Conservation (phyloP, 495 filamentous ascomycete genomes). For the Monascus purpureus region DNA sequence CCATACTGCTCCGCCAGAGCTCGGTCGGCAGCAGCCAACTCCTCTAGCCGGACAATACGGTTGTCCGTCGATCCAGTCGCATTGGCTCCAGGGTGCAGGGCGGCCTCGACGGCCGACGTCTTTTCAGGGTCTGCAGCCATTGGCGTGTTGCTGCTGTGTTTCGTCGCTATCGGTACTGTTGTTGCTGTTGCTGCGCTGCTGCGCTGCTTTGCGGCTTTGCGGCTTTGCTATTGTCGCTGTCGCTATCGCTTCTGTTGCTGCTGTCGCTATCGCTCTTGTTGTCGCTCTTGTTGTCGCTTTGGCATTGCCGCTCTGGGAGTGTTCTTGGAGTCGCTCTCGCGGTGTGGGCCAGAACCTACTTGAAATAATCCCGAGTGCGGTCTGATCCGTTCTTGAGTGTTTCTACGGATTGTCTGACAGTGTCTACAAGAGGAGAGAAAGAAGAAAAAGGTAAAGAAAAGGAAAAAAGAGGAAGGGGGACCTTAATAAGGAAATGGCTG, state of each 20-base stretch:
- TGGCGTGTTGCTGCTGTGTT: not conserved
- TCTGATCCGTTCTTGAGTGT: no score
- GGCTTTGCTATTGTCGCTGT: not conserved
- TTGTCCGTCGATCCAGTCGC: not conserved
- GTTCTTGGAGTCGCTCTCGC: no score
- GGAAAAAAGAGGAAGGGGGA: no score
- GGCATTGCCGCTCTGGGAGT: no score
- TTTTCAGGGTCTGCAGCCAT: not conserved
- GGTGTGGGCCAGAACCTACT: no score
- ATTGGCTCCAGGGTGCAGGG: not conserved
- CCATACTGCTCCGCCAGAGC: constrained; percentile 14
- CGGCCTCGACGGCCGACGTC: not conserved
- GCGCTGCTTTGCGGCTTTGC: no score
- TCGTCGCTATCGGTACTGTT: not conserved
- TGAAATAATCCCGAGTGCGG: no score
- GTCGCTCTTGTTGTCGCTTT: not conserved
- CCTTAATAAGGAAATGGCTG: no score
- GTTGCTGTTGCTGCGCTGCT: not conserved
- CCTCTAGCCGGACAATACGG: constrained; percentile 5
- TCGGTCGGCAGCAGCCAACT: constrained; percentile 10
- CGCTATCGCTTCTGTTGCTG: not conserved
- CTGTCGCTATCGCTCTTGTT: not conserved
- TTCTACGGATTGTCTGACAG: no score
- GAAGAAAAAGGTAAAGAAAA: no score
- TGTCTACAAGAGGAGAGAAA: no score